Conservation (phyloP, 306 rosid species). For the Medicago lupulina region DNA sequence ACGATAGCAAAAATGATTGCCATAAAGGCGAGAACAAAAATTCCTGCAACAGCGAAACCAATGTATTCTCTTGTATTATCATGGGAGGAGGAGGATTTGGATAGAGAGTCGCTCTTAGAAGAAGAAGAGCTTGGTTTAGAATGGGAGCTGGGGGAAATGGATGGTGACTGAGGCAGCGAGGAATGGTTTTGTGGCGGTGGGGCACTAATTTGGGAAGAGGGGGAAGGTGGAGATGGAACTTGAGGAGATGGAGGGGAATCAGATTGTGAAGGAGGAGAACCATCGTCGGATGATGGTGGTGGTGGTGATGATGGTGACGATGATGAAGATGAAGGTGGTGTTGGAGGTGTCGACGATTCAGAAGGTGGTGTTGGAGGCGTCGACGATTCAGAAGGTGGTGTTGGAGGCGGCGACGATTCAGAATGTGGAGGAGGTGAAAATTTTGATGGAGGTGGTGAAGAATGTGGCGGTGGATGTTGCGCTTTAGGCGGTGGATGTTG, state of each 20-base stretch:
- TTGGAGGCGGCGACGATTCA: slow-evolving; percentile 36
- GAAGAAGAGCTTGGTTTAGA: slow-evolving; percentile 10
- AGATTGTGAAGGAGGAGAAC: slow-evolving; percentile 42
- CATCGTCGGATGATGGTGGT: slow-evolving; percentile 31
- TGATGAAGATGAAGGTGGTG: slow-evolving; percentile 40
- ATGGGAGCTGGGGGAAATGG: slow-evolving; percentile 20
- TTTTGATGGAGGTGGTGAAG: slow-evolving; percentile 41
- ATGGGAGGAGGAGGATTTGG: slow-evolving; percentile 28
- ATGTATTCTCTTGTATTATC: slow-evolving; percentile 32
- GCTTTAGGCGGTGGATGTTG: slow-evolving; percentile 23
- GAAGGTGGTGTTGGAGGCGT: slow-evolving; percentile 39
- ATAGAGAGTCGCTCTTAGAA: background rate
- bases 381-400: slow-evolving; percentile 25
- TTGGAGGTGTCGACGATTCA: slow-evolving; percentile 36
- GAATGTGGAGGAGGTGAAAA: slow-evolving; percentile 31
- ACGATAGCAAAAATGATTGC: slow-evolving; percentile 38
- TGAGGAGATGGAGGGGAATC: slow-evolving; percentile 34
- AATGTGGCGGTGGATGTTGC: slow-evolving; percentile 5
- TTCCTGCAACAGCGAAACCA: slow-evolving; percentile 58
- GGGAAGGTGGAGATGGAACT: slow-evolving; percentile 32
- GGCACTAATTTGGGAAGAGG: slow-evolving; percentile 25
- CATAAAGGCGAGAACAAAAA: slow-evolving; percentile 53
- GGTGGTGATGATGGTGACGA: slow-evolving; percentile 19
- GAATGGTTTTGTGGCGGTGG: background rate
- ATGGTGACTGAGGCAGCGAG: slow-evolving; percentile 11